These are phyloP conservation scores for Lecanicillium sp. DNA, from an alignment of 2,329 filamentous ascomycete genomes.

Conservation along the genomic window DNA sequence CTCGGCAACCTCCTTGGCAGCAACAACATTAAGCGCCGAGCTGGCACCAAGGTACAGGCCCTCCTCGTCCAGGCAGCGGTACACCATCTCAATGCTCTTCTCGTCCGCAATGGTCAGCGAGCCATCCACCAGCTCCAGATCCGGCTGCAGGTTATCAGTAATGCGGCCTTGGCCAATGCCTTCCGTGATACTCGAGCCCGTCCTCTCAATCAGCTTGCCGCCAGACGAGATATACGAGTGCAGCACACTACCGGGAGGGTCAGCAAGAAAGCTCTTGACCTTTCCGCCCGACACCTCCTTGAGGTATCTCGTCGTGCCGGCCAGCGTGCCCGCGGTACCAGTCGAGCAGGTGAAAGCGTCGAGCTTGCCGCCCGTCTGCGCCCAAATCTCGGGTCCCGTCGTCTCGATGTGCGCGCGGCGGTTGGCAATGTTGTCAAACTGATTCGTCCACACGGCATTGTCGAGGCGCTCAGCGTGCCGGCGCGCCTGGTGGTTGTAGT, in stretches of 20 bases:
- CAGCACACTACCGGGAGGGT: conserved; percentile 88
- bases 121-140: conserved; percentile 77
- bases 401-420: conserved; percentile 92
- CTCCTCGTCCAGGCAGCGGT: conserved; percentile 91
- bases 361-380: conserved; percentile 75
- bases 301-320: conserved; percentile 79
- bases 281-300: conserved; percentile 72
- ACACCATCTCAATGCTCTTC: conserved; percentile 97
- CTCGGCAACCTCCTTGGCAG: conserved; percentile 88
- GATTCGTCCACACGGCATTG: conserved; percentile 96
- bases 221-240: conserved; percentile 86
- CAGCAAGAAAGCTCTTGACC: conserved; percentile 84
- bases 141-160: conserved; percentile 86
- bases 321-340: conserved; percentile 85
- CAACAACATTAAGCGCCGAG: conserved; percentile 89
- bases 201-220: conserved; percentile 72
- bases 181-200: conserved; percentile 87
- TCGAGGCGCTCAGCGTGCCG: conserved; percentile 80
- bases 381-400: conserved; percentile 95
- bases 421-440: conserved; percentile 97
- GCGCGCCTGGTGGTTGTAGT: conserved; percentile 95
- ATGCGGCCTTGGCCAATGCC: conserved; percentile 95
- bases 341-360: conserved; percentile 96
- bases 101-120: conserved; percentile 81
- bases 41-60: conserved; percentile 92